Conservation (phyloP, 2,329 filamentous ascomycete genomes). For the Coleophoma eucalyptorum region DNA sequence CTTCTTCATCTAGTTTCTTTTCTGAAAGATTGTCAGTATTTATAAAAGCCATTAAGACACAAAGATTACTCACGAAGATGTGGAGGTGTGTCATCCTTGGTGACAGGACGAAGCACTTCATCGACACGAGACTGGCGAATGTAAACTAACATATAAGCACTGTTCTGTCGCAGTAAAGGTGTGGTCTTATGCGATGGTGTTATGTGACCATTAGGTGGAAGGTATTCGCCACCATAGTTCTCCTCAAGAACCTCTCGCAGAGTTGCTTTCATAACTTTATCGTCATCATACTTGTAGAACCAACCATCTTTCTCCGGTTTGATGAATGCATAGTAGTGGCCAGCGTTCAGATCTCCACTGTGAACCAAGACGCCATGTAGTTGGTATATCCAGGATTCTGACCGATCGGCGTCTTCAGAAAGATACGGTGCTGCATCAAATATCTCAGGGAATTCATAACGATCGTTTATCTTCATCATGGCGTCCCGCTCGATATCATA, state of each 20-base stretch:
- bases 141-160: constrained; percentile 99
- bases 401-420: constrained; percentile 78
- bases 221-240: constrained; percentile 89
- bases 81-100: constrained; percentile 72
- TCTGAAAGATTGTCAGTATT: constrained; percentile 41
- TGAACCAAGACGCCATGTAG: constrained; percentile 94
- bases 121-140: constrained; percentile 85
- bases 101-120: constrained; percentile 72
- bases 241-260: constrained; percentile 90
- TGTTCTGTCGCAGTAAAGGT: constrained; percentile 64
- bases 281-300: constrained; percentile 97
- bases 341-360: constrained; percentile 93
- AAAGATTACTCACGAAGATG: constrained; percentile 64
- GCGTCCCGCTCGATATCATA: constrained; percentile 95
- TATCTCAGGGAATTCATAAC: constrained; percentile 82
- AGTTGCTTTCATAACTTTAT: constrained; percentile 92
- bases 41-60: constrained; percentile 2
- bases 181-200: constrained; percentile 51
- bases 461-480: constrained; percentile 98
- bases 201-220: constrained; percentile 37
- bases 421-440: constrained; percentile 87
- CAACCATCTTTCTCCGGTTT: constrained; percentile 90
- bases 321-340: constrained; percentile 96
- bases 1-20: constrained; percentile 76
- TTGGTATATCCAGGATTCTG: constrained; percentile 87